Evolutionary conservation across 306 rosid genomes (phyloP).

Genomic region (Datisca glomerata): DNA sequence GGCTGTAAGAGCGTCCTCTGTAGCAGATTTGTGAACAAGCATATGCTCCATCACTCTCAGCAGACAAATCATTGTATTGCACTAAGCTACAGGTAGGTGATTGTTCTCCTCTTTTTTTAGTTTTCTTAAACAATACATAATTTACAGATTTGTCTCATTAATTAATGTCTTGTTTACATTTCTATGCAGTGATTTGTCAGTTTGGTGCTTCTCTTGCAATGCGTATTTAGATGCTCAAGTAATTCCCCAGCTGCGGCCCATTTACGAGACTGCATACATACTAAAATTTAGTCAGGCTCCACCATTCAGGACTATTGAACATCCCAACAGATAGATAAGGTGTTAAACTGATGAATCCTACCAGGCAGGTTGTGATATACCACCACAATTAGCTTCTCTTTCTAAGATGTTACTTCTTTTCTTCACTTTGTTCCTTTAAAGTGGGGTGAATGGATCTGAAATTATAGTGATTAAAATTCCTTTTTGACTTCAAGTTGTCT

Average conservation of each 20-base stretch:
- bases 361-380: background rate
- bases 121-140: background rate
- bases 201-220: slow-evolving; percentile 83
- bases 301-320: slow-evolving; percentile 19
- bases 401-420: too few species aligned
- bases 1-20: slow-evolving; percentile 67
- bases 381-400: too few species aligned
- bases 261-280: slow-evolving; percentile 42
- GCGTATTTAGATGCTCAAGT: slow-evolving; percentile 75
- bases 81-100: slow-evolving; percentile 69
- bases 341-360: too few species aligned
- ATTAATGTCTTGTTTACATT: background rate
- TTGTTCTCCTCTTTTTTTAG: background rate
- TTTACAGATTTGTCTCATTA: background rate
- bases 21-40: slow-evolving; percentile 81
- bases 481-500: too few species aligned
- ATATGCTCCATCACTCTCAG: slow-evolving; percentile 61
- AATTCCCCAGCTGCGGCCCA: slow-evolving; percentile 49
- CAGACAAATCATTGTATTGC: slow-evolving; percentile 38
- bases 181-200: slow-evolving; percentile 58
- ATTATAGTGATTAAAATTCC: too few species aligned
- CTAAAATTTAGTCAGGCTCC: slow-evolving; percentile 61
- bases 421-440: too few species aligned
- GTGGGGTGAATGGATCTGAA: too few species aligned
- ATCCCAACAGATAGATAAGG: too few species aligned